A percentile compares a stretch with the other conserved stretches of the same genome.
phyloP scores from a whole-genome alignment of 331 rosid genomes.

The Arachis monticola region DNA sequence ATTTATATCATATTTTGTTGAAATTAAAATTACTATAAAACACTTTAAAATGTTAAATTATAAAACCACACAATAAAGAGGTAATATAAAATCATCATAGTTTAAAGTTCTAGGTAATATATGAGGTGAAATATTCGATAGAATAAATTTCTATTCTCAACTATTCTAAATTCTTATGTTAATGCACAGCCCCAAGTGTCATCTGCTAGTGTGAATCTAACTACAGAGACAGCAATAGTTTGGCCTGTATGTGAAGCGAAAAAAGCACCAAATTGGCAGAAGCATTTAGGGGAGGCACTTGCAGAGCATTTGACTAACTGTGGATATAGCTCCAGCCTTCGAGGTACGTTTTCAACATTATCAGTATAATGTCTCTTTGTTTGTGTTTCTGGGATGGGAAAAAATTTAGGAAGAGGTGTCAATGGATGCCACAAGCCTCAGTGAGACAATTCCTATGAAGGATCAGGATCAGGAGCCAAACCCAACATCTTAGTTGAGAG shows the following conservation, averaged over 20 bases:
- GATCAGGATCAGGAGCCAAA: not conserved
- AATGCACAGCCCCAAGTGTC: constrained; percentile 84
- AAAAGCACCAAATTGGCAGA: constrained; percentile 69
- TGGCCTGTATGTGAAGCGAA: constrained; percentile 91
- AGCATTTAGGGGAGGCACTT: constrained; percentile 81
- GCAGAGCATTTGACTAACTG: constrained; percentile 88
- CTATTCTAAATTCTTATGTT: too few relatives aligned
- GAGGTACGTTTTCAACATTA: constrained; percentile 55
- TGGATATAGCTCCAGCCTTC: constrained; percentile 82
- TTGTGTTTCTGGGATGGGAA: constrained; percentile 3
- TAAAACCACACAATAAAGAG: too few relatives aligned
- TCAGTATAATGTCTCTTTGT: not conserved
- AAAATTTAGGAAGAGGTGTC: not conserved
- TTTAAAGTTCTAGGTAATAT: too few relatives aligned
- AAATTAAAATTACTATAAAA: too few relatives aligned
- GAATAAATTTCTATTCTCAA: too few relatives aligned
- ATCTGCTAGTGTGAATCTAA: constrained; percentile 86
- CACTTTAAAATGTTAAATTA: too few relatives aligned
- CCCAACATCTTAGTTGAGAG: constrained; percentile 2
- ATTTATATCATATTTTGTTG: too few relatives aligned
- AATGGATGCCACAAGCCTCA: constrained; percentile 11
- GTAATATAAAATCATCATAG: too few relatives aligned
- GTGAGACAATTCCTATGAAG: constrained; percentile 23
- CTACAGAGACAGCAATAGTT: constrained; percentile 88
- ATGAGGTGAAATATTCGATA: too few relatives aligned